Base-by-base conservation (phyloP, 202 grass and related monocot species). In the Panicum hallii region DNA sequence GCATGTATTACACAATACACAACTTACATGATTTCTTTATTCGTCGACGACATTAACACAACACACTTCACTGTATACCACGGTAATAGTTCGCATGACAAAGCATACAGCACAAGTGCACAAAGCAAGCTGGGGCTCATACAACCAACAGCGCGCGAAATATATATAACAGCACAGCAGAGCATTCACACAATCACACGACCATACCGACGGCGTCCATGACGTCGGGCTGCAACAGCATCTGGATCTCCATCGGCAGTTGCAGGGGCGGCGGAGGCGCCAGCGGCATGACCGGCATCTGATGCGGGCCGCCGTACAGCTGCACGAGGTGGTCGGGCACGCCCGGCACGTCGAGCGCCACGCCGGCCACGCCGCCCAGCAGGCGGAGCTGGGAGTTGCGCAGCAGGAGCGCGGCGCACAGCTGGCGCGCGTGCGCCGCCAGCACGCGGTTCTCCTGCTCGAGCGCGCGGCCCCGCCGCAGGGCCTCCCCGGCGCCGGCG, bases 361-460 rank as follows among this genome's bases (percentile, higher is more conserved):
- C 41, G 50, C 90, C 70, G 4, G 69, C 78, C 44, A 88, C 48
- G 36, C 74, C 63, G 14, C 92, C 88, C 50, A 94, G 68, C 20
- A 84, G 14, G 11, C 56, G 83, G 69, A 99, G 90, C 87, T 94
- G 84, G 9, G 86, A 92, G 84, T 80, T 94, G 0, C 76, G 66
- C n/a, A 78, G 86, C 74, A 70, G 58, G 26, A 99, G 88, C 76
- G 74, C 66, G 61, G 86, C 82, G 43, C 82, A 81, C 40, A 96
- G 86, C 63, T 89, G 87, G 26, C 74, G 81, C 70, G 89, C 79
- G 49, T 77, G 79, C 10, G 88, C 91, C 3, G 52, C 23, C 7
- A 92, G 48, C 44, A 85, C 82, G 9, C 60, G 82, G 79, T 99
- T 99, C 76, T 91, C 90, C 80, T 89, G 78, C 79, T 96, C 82